phyloP scores from a whole-genome alignment of 208 protist genomes.

The Porcisia deanei region DNA sequence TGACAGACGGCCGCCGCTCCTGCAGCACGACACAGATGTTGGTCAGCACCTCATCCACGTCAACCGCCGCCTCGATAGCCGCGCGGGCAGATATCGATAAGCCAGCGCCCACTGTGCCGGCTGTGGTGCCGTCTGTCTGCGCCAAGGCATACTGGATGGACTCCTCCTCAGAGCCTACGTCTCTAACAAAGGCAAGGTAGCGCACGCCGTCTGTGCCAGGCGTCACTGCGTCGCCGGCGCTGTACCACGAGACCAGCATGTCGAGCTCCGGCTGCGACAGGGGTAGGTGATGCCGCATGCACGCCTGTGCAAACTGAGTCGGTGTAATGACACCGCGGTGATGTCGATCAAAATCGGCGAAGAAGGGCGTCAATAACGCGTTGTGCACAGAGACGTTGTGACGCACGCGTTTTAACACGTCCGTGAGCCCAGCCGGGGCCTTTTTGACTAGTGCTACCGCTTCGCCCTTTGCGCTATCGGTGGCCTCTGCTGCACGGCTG shows the following conservation, averaged over 20 bases:
- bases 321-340: constrained; percentile 68
- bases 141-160: constrained; percentile 5
- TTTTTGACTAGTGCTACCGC: constrained; percentile 21
- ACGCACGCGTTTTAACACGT: constrained; percentile 44
- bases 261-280: constrained; percentile 43
- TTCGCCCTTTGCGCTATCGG: constrained; percentile 13
- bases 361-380: constrained; percentile 82
- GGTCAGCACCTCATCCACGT: constrained; percentile 52
- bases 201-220: constrained; percentile 36
- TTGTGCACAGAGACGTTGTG: constrained; percentile 67
- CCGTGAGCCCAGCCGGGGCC: constrained; percentile 14
- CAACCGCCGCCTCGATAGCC: constrained; percentile 15
- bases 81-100: constrained; percentile 1
- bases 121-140: neutral
- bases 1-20: constrained; percentile 63
- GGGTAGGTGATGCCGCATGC: constrained; percentile 65
- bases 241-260: constrained; percentile 56
- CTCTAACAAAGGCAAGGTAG: constrained; percentile 73
- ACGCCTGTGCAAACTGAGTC: constrained; percentile 63
- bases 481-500: constrained; percentile 10
- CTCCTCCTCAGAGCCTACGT: constrained; percentile 57
- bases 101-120: neutral
- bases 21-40: constrained; percentile 69
- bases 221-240: constrained; percentile 31
- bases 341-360: constrained; percentile 84